These are phyloP conservation scores for Claviceps sp. DNA, from an alignment of 2,329 filamentous ascomycete species.

Conservation along the genomic window DNA sequence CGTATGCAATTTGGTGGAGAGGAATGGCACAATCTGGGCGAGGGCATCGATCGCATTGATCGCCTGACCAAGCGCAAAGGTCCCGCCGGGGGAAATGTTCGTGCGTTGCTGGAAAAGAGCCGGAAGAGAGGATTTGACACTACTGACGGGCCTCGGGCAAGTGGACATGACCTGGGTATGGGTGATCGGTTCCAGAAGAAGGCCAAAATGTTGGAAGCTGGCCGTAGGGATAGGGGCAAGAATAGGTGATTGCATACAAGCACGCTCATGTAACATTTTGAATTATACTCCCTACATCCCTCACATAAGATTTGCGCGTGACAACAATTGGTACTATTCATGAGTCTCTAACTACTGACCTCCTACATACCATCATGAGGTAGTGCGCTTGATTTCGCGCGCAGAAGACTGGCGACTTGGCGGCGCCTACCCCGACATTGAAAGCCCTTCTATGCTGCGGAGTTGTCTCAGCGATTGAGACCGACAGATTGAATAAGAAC, in stretches of 20 bases:
- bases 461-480: too few relatives aligned
- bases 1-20: constrained; percentile 74
- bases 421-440: too few relatives aligned
- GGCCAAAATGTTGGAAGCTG: constrained; percentile 40
- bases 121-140: constrained; percentile 64
- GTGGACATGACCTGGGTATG: constrained; percentile 44
- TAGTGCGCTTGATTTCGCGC: too few relatives aligned
- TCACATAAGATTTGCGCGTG: background rate
- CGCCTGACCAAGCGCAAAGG: constrained; percentile 60
- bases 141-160: constrained; percentile 54
- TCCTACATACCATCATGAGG: too few relatives aligned
- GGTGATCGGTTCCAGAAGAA: constrained; percentile 65
- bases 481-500: too few relatives aligned
- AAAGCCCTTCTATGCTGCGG: too few relatives aligned
- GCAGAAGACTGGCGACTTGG: too few relatives aligned
- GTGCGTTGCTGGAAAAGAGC: constrained; percentile 64
- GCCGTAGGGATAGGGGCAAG: constrained; percentile 31
- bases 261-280: background rate
- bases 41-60: constrained; percentile 78
- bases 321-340: background rate
- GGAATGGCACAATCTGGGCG: constrained; percentile 77
- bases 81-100: constrained; percentile 40
- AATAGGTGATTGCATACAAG: constrained; percentile 15
- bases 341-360: background rate
- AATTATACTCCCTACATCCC: background rate